Percentiles rank a stretch among this genome's conserved stretches.
Conservation (phyloP, 257 asterid genomes). For the Przewalskia tangutica region DNA sequence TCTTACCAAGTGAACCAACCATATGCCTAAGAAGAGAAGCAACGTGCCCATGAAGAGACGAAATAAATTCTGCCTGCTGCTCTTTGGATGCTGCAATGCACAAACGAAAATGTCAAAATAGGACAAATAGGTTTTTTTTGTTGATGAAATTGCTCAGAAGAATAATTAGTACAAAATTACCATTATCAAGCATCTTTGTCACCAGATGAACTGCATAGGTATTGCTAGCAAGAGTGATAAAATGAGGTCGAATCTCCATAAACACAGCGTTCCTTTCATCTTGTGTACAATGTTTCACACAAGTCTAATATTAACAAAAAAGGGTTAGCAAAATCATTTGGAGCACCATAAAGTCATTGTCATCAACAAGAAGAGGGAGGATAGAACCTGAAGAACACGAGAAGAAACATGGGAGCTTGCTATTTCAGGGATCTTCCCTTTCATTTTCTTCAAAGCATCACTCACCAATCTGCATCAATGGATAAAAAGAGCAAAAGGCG, state of each 20-base stretch:
- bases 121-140: not conserved
- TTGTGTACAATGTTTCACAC: constrained; percentile 76
- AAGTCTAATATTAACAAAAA: constrained; percentile 38
- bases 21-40: constrained; percentile 72
- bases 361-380: not conserved
- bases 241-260: constrained; percentile 66
- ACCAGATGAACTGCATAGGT: constrained; percentile 84
- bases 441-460: constrained; percentile 78
- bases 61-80: constrained; percentile 61
- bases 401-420: constrained; percentile 80
- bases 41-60: constrained; percentile 78
- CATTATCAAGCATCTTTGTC: constrained; percentile 72
- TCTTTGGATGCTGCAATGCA: constrained; percentile 62
- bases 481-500: not conserved
- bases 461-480: constrained; percentile 44
- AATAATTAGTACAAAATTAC: constrained; percentile 26
- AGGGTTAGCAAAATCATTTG: constrained; percentile 6
- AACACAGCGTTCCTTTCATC: constrained; percentile 71
- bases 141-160: not conserved
- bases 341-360: not conserved
- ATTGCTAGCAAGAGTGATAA: constrained; percentile 53
- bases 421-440: constrained; percentile 85
- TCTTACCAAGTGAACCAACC: constrained; percentile 93
- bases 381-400: constrained; percentile 87
- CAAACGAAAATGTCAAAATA: not conserved